phyloP scores from a whole-genome alignment of 441 rosid genomes.

The Pelargonium myrrhifolium region DNA sequence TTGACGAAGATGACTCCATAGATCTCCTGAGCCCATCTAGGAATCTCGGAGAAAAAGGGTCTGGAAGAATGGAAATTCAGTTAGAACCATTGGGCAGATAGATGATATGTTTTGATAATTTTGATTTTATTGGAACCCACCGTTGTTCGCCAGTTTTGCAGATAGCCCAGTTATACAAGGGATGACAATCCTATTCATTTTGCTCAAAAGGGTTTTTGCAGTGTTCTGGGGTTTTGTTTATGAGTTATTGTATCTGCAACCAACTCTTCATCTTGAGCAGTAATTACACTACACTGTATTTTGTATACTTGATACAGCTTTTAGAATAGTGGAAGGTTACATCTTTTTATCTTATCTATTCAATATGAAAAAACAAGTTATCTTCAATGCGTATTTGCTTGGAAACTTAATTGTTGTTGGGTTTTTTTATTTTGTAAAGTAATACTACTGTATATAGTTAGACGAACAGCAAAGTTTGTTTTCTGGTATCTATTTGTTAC shows the following conservation, averaged over 20 bases:
- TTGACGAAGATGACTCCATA: slow-evolving; percentile 68
- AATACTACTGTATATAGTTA: too few species aligned
- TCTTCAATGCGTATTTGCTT: neutral
- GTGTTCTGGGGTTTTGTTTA: slow-evolving; percentile 14
- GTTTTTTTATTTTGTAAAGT: too few species aligned
- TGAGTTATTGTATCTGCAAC: slow-evolving; percentile 10
- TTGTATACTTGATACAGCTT: slow-evolving; percentile 35
- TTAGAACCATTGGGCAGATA: slow-evolving; percentile 77
- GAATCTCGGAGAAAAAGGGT: slow-evolving; percentile 39
- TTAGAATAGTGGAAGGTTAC: slow-evolving; percentile 28
- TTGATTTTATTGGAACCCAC: slow-evolving; percentile 14
- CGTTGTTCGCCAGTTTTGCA: slow-evolving; percentile 23
- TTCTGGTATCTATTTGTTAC: too few species aligned
- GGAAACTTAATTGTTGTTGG: neutral
- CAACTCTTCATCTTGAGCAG: slow-evolving; percentile 17
- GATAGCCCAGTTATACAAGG: slow-evolving; percentile 10
- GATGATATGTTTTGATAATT: slow-evolving; percentile 19
- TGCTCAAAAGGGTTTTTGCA: slow-evolving; percentile 18
- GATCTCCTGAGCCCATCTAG: slow-evolving; percentile 59
- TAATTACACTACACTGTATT: slow-evolving; percentile 23
- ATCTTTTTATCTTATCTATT: slow-evolving; percentile 17
- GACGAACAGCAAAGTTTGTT: too few species aligned
- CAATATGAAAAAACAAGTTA: neutral
- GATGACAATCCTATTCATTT: slow-evolving; percentile 16
- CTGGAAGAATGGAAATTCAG: slow-evolving; percentile 80